Base-by-base conservation (phyloP, 306 rosid species). In the Benincasa hispida region DNA sequence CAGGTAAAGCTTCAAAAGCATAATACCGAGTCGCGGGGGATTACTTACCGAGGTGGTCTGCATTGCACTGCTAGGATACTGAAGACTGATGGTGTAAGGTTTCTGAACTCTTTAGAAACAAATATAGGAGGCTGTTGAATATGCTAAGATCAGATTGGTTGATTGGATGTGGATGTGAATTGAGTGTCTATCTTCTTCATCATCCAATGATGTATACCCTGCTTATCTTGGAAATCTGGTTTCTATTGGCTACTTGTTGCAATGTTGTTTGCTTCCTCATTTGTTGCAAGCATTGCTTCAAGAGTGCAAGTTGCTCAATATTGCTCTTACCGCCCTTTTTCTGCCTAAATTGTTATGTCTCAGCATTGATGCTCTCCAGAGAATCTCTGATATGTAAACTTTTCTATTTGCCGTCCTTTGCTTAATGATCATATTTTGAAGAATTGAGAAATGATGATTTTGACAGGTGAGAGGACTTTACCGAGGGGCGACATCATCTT, bases 401-500 rank as follows among this genome's bases (percentile, higher is more conserved):
- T 70, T 24, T 47, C 6, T 17, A 19, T 4, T 25, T 25, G 39
- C 24, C 27, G 17, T 50, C 5, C 18, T 17, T 17, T 50, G 56
- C 19, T 28, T 11, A 2, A 27, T 50, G 45, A 72, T 9, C 32
- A 72, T 72, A 72, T 66, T 65, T 76, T 18, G 57, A 76, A 53
- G 62, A 78, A 83, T 73, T 76, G 61, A 77, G 79, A 61, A 74
- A 68, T 54, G 30, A 73, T 13, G 55, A 58, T 84, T 51, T 79
- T 90, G 87, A 74, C 90, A 94, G 99, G 79, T 92, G 75, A 90
- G 81, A 83, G 97, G 99, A 83, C 93, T 94, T 76, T 94, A 94
- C 82, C 88, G 96, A 80, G 99, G 97, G 76, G 96, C 99, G 50
- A 91, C 96, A 35, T 84, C 99, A 67, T 94, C 97, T 82, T 94